Evolutionary conservation across 371 early-diverging fungal species (phyloP).

Genomic region (Fennellomyces sp.): DNA sequence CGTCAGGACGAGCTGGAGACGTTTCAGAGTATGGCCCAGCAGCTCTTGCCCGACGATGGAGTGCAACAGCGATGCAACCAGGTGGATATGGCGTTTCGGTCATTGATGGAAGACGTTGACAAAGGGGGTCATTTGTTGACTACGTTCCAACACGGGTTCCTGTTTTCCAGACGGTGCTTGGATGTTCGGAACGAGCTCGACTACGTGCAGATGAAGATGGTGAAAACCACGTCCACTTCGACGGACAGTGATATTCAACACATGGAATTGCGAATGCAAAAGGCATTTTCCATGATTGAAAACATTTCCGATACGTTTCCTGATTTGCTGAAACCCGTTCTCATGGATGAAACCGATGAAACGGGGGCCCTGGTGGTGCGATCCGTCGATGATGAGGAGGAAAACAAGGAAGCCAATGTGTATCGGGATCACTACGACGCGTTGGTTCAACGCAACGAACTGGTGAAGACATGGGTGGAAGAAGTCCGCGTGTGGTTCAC

Average conservation of each 20-base stretch:
- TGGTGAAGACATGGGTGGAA: constrained; percentile 52
- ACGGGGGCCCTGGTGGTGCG: neutral
- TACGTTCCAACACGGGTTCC: constrained; percentile 30
- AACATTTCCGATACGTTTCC: constrained; percentile 22
- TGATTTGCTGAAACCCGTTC: constrained; percentile 21
- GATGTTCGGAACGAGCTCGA: constrained; percentile 49
- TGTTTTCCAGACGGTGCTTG: constrained; percentile 30
- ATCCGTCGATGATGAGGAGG: neutral
- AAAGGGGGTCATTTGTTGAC: constrained; percentile 21
- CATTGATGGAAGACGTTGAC: constrained; percentile 24
- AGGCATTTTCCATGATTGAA: constrained; percentile 27
- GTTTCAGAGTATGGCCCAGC: neutral
- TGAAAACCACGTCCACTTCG: constrained; percentile 33
- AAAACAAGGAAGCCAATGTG: neutral
- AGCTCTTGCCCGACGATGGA: neutral
- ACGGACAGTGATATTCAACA: constrained; percentile 42
- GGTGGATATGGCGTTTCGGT: constrained; percentile 17
- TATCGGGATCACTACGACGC: constrained; percentile 33
- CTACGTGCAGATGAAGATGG: constrained; percentile 44
- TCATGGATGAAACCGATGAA: neutral
- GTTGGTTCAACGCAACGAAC: constrained; percentile 29
- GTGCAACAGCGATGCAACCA: constrained; percentile 18
- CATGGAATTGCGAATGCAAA: constrained; percentile 33
- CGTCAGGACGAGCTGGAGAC: constrained; percentile 23
- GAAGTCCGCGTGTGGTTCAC: constrained; percentile 52